phyloP scores from a whole-genome alignment of 805 yeast genomes.

The Debaryomyces prosopidis region DNA sequence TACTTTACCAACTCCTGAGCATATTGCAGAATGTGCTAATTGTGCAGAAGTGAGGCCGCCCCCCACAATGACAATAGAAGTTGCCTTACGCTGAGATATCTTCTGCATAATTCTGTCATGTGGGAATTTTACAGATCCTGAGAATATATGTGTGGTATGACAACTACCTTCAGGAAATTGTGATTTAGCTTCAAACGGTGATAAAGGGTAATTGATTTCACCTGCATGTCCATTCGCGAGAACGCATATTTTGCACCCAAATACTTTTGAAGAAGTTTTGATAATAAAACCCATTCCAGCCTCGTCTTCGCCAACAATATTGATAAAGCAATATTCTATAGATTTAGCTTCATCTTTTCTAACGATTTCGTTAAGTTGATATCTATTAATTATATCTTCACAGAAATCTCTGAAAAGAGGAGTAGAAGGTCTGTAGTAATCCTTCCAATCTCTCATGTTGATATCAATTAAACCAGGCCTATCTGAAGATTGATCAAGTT shows the following conservation, averaged over 20 bases:
- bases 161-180: constrained; percentile 26
- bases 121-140: constrained; percentile 22
- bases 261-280: constrained; percentile 23
- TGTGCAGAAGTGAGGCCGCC: constrained; percentile 51
- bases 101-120: constrained; percentile 16
- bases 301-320: constrained; percentile 20
- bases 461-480: constrained; percentile 38
- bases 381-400: constrained; percentile 30
- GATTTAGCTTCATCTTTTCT: constrained; percentile 32
- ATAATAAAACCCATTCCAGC: constrained; percentile 33
- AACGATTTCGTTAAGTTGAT: constrained; percentile 28
- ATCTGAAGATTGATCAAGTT: constrained; percentile 21
- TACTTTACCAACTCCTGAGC: constrained; percentile 28
- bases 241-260: constrained; percentile 34
- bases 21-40: constrained; percentile 38
- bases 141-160: constrained; percentile 38
- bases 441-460: constrained; percentile 45
- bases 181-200: constrained; percentile 13
- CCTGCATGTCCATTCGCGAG: constrained; percentile 40
- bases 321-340: constrained; percentile 28
- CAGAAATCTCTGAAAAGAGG: constrained; percentile 41
- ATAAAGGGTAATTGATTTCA: constrained; percentile 31
- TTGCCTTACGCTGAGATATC: constrained; percentile 7
- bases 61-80: constrained; percentile 39
- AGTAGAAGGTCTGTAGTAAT: constrained; percentile 46